A percentile compares a stretch with the other conserved stretches of the same genome.
Conservation (phyloP, 192 early-diverging fungal species). For the Phycomyces blakesleeanus region DNA sequence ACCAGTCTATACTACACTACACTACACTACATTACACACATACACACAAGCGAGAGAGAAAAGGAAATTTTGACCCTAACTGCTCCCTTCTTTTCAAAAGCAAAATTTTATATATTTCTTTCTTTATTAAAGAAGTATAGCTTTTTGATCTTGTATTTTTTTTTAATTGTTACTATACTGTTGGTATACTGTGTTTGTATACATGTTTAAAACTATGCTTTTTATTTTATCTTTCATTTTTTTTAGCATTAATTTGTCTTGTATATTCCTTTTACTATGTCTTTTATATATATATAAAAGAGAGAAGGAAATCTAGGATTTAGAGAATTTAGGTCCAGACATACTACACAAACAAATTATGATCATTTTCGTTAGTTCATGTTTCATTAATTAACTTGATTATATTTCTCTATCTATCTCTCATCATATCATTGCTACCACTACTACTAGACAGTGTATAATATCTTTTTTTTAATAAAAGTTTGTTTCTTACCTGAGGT, state of each 20-base stretch:
- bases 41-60: too few species aligned
- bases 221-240: too few species aligned
- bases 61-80: too few species aligned
- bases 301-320: neutral
- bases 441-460: neutral
- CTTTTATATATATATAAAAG: too few species aligned
- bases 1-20: too few species aligned
- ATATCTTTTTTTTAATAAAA: neutral
- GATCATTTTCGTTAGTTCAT: neutral
- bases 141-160: neutral
- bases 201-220: neutral
- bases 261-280: too few species aligned
- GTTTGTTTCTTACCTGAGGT: conserved; percentile 47
- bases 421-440: neutral
- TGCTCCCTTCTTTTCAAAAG: too few species aligned
- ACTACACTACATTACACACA: too few species aligned
- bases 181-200: too few species aligned
- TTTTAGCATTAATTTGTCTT: too few species aligned
- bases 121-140: neutral
- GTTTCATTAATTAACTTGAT: neutral
- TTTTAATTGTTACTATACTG: too few species aligned
- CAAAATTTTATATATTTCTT: conserved; percentile 5
- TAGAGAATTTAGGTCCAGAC: conserved; percentile 17
- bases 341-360: conserved; percentile 6
- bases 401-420: neutral